phyloP scores from a whole-genome alignment of 2,329 filamentous ascomycete genomes.

The Polychaeton citri region DNA sequence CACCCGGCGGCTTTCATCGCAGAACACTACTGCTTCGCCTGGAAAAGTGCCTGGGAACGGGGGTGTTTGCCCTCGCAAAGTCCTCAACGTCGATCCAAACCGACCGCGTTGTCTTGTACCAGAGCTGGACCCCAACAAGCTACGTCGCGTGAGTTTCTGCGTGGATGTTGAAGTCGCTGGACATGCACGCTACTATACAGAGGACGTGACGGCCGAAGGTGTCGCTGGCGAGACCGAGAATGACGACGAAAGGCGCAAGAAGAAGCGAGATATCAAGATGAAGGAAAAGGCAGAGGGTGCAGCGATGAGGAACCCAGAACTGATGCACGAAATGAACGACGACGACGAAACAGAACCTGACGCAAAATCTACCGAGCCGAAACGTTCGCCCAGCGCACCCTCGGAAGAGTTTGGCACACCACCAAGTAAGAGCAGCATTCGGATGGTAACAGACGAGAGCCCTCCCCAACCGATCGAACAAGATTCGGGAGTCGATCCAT shows the following conservation, averaged over 20 bases:
- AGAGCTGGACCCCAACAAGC: slow-evolving; percentile 66
- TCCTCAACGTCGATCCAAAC: slow-evolving; percentile 73
- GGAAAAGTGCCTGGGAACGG: slow-evolving; percentile 45
- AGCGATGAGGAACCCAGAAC: slow-evolving; percentile 54
- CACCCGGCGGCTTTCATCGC: slow-evolving; percentile 65
- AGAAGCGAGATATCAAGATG: slow-evolving; percentile 47
- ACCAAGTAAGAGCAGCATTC: not conserved
- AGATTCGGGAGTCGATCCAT: slow-evolving; percentile 6
- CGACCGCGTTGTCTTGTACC: slow-evolving; percentile 66
- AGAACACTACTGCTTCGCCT: slow-evolving; percentile 25
- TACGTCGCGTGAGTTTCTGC: slow-evolving; percentile 83
- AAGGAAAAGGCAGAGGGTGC: slow-evolving; percentile 62
- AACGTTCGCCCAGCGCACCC: not conserved
- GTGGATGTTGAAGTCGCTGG: slow-evolving; percentile 96
- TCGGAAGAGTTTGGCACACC: not conserved
- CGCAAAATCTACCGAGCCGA: slow-evolving; percentile 3
- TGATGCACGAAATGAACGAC: slow-evolving; percentile 44
- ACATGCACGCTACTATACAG: slow-evolving; percentile 58
- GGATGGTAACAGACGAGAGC: not conserved
- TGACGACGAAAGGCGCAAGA: slow-evolving; percentile 36
- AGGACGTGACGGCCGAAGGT: slow-evolving; percentile 21
- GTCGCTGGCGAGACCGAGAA: slow-evolving; percentile 30
- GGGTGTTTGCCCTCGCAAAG: slow-evolving; percentile 62
- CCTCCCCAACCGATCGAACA: slow-evolving; percentile 14
- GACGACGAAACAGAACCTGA: slow-evolving; percentile 22